A percentile compares a stretch with the other conserved stretches of the same genome.
phyloP scores from a whole-genome alignment of 176 grass and related monocot genomes.

The Triticum urartu region DNA sequence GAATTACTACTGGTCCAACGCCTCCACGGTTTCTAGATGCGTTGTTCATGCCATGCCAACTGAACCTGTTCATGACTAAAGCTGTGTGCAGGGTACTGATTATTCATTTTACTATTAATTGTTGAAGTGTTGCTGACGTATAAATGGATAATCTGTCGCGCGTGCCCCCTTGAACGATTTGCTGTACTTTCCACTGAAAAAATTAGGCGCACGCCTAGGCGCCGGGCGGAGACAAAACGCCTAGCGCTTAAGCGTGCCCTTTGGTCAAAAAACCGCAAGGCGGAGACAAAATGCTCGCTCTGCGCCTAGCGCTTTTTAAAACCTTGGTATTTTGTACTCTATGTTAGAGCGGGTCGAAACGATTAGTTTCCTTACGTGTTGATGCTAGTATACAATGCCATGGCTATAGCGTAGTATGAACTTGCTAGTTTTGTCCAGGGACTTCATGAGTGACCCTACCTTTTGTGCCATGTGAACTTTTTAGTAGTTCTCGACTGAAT shows the following conservation, averaged over 20 bases:
- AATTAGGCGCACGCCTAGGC: no score
- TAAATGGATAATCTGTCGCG: background rate
- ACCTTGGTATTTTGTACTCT: background rate
- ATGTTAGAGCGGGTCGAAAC: background rate
- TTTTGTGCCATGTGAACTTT: background rate
- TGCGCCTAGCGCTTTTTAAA: background rate
- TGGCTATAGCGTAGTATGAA: background rate
- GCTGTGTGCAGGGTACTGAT: background rate
- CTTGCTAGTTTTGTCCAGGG: background rate
- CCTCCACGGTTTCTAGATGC: background rate
- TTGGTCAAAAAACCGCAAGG: no score
- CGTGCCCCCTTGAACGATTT: background rate
- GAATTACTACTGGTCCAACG: no score
- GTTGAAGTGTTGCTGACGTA: background rate
- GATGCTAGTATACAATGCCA: background rate
- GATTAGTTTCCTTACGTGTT: background rate
- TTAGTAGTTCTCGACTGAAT: background rate
- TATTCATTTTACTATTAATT: constrained; percentile 1
- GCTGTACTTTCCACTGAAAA: no score
- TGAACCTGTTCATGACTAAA: background rate
- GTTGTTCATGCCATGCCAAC: background rate
- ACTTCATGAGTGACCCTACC: background rate
- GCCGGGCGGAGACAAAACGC: no score
- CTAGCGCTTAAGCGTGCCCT: no score
- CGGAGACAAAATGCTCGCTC: no score